Percentiles rank a stretch among this genome's conserved stretches.
phyloP scores from a whole-genome alignment of 192 early-diverging fungal species.

The Umbelopsis sp. region DNA sequence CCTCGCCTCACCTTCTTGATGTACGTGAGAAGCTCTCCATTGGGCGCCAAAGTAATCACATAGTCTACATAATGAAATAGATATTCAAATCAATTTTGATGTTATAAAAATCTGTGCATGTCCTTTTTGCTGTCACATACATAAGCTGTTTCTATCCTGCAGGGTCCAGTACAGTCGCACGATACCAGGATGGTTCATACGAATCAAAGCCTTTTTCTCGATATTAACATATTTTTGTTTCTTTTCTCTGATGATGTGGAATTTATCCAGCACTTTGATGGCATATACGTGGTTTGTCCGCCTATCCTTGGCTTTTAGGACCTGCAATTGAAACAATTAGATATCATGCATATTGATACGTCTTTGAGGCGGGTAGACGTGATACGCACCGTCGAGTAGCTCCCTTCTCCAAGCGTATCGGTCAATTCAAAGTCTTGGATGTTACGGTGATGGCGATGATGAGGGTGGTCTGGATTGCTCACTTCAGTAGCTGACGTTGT shows the following conservation, averaged over 20 bases:
- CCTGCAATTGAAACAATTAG: slow-evolving; percentile 28
- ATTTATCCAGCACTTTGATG: slow-evolving; percentile 88
- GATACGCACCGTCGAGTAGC: slow-evolving; percentile 83
- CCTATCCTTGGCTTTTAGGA: slow-evolving; percentile 79
- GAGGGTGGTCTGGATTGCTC: slow-evolving; percentile 38
- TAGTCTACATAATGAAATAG: slow-evolving; percentile 62
- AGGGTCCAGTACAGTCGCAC: slow-evolving; percentile 96
- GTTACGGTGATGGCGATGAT: slow-evolving; percentile 63
- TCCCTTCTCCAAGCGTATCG: slow-evolving; percentile 87
- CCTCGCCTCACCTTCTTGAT: slow-evolving; percentile 72
- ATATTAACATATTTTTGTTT: slow-evolving; percentile 97
- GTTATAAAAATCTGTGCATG: too few relatives aligned
- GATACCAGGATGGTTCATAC: slow-evolving; percentile 86
- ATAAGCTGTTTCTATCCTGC: slow-evolving; percentile 87
- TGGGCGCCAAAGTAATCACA: slow-evolving; percentile 85
- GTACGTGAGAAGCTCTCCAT: slow-evolving; percentile 90
- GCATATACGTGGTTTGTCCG: slow-evolving; percentile 74
- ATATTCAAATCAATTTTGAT: too few relatives aligned
- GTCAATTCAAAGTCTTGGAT: slow-evolving; percentile 89
- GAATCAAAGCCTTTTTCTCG: slow-evolving; percentile 88
- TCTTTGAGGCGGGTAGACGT: too few relatives aligned
- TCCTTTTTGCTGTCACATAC: slow-evolving; percentile 36
- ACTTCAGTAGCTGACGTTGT: slow-evolving; percentile 22
- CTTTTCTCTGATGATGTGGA: slow-evolving; percentile 91
- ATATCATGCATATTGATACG: slow-evolving; percentile 4